Evolutionary conservation across 148 eudicot genomes (phyloP).

Genomic region (Rheum nobile): DNA sequence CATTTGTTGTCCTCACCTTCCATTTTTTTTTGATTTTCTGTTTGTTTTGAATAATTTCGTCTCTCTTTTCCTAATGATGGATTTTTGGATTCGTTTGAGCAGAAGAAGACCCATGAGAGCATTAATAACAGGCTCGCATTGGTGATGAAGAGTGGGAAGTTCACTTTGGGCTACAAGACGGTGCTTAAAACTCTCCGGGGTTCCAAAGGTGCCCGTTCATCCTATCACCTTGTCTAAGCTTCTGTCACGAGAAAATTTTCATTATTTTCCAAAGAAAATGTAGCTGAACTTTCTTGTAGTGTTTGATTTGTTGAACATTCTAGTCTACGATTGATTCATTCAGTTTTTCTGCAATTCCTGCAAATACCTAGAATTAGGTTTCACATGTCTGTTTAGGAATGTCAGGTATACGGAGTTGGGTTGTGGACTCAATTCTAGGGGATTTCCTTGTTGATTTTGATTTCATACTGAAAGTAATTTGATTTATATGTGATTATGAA

Average conservation of each 20-base stretch:
- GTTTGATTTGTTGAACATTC: not conserved
- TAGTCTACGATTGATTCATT: not conserved
- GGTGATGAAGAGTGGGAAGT: slow-evolving; percentile 61
- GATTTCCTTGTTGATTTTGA: not conserved
- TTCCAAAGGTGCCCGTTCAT: slow-evolving; percentile 26
- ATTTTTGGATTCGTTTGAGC: slow-evolving; percentile 3
- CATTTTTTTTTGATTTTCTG: not conserved
- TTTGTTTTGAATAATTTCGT: not conserved
- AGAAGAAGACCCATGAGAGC: slow-evolving; percentile 67
- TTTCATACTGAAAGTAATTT: not conserved
- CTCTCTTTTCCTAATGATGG: not conserved
- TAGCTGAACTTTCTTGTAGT: not conserved
- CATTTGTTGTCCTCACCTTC: not conserved
- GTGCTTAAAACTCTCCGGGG: slow-evolving; percentile 44
- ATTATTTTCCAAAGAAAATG: not conserved
- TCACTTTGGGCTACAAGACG: slow-evolving; percentile 49
- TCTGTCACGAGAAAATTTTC: not conserved
- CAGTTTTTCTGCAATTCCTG: too few species aligned
- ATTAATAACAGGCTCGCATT: slow-evolving; percentile 53
- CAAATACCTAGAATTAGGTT: not conserved
- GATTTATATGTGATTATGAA: not conserved
- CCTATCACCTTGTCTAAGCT: not conserved
- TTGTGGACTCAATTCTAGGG: not conserved
- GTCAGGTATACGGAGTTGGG: not conserved
- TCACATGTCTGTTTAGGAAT: not conserved